Evolutionary conservation across 2,329 filamentous ascomycete species (phyloP).

Genomic region (Pleoardoris graminearum): DNA sequence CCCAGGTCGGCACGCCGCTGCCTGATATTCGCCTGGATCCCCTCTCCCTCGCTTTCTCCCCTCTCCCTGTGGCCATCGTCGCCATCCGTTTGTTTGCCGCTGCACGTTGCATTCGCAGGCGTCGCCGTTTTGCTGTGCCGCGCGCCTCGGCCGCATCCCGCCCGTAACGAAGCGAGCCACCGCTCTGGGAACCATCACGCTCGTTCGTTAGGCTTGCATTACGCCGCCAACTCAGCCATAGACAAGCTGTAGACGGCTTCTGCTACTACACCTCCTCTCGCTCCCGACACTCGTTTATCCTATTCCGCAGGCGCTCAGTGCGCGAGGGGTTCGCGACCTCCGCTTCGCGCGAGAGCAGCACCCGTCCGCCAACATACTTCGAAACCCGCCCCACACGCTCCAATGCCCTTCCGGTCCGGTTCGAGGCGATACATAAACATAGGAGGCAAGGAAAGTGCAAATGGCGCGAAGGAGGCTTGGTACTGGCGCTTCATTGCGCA

Average conservation of each 20-base stretch:
- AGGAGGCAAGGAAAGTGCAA: constrained; percentile 24
- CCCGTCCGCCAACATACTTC: neutral
- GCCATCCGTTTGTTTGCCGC: neutral
- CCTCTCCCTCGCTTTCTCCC: neutral
- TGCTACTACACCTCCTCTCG: neutral
- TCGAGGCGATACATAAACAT: constrained; percentile 39
- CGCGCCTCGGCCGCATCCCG: neutral
- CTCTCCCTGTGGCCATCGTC: neutral
- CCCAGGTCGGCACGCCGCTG: neutral
- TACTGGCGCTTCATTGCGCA: constrained; percentile 54
- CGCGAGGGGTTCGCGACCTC: constrained; percentile 2
- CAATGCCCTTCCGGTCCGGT: constrained; percentile 35
- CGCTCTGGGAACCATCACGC: neutral
- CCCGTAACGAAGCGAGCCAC: constrained; percentile 10
- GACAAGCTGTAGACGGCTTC: neutral
- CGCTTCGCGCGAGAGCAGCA: constrained; percentile 2
- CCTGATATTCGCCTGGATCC: neutral
- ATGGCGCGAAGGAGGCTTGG: constrained; percentile 44
- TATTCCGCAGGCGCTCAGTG: neutral
- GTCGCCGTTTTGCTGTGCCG: neutral
- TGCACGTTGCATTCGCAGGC: neutral
- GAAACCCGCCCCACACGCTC: constrained; percentile 10
- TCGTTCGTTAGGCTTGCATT: constrained; percentile 6
- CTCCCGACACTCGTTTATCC: constrained; percentile 2
- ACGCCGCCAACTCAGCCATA: neutral